These are phyloP conservation scores for Austropuccinia psidii DNA, from an alignment of 1,284 basidiomycete genomes.

Conservation along the genomic window DNA sequence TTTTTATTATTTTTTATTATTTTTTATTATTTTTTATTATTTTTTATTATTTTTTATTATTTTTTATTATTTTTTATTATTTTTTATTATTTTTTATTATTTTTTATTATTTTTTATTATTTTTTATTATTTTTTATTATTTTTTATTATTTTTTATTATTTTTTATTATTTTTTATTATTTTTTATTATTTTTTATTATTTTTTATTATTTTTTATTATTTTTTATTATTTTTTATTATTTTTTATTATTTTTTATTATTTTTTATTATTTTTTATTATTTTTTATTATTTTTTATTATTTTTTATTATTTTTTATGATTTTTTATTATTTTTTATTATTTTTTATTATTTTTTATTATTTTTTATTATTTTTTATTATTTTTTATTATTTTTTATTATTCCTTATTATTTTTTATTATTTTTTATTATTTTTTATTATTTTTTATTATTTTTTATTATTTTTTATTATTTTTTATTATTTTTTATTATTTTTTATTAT, in stretches of 20 bases:
- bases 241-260: neutral
- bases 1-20: neutral
- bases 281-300: conserved; percentile 7
- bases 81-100: conserved; percentile 9
- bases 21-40: neutral
- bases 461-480: neutral
- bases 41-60: conserved; percentile 18
- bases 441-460: neutral
- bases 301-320: conserved; percentile 11
- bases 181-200: conserved; percentile 1
- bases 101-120: neutral
- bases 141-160: conserved; percentile 1
- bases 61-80: conserved; percentile 24
- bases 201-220: neutral
- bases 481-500: too few relatives aligned
- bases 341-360: neutral
- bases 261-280: neutral
- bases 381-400: neutral
- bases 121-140: conserved; percentile 1
- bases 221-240: neutral
- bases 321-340: conserved; percentile 4
- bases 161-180: neutral
- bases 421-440: neutral
- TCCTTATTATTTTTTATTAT: neutral
- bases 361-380: neutral